A percentile compares a stretch with the other conserved stretches of the same genome.
Evolutionary conservation across 116 monocot genomes (phyloP).

Genomic region (Iris pallida): DNA sequence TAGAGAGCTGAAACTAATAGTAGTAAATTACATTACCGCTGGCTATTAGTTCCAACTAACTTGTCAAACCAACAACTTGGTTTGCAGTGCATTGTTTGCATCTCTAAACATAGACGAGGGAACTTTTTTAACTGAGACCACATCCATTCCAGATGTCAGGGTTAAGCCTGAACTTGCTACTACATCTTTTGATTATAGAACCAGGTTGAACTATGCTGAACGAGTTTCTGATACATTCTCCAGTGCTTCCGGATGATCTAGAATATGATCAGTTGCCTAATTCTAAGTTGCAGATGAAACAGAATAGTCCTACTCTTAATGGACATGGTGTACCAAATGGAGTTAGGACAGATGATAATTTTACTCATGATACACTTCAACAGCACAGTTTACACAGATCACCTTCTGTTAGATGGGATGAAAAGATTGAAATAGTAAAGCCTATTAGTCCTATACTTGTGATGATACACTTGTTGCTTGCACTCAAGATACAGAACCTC

Average conservation of each 20-base stretch:
- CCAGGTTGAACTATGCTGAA: slow-evolving; percentile 37
- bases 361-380: slow-evolving; percentile 19
- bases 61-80: slow-evolving; percentile 10
- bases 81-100: slow-evolving; percentile 41
- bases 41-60: neutral
- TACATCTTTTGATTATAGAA: slow-evolving; percentile 55
- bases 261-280: slow-evolving; percentile 19
- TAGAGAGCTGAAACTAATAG: neutral
- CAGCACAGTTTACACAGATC: slow-evolving; percentile 27
- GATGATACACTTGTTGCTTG: slow-evolving; percentile 27
- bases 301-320: slow-evolving; percentile 15
- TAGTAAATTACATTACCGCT: no score
- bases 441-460: slow-evolving; percentile 23
- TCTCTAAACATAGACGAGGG: slow-evolving; percentile 49
- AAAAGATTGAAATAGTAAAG: slow-evolving; percentile 68
- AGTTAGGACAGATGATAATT: slow-evolving; percentile 15
- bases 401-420: slow-evolving; percentile 74
- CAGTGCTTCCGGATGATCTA: slow-evolving; percentile 24
- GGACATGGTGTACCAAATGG: slow-evolving; percentile 24
- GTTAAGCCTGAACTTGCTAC: slow-evolving; percentile 55
- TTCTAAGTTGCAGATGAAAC: slow-evolving; percentile 27
- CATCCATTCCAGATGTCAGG: slow-evolving; percentile 39
- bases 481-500: slow-evolving; percentile 22
- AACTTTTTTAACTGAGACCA: slow-evolving; percentile 41
- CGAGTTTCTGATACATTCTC: slow-evolving; percentile 34